phyloP scores from a whole-genome alignment of 805 yeast species.

The Candida qinlingensis region DNA sequence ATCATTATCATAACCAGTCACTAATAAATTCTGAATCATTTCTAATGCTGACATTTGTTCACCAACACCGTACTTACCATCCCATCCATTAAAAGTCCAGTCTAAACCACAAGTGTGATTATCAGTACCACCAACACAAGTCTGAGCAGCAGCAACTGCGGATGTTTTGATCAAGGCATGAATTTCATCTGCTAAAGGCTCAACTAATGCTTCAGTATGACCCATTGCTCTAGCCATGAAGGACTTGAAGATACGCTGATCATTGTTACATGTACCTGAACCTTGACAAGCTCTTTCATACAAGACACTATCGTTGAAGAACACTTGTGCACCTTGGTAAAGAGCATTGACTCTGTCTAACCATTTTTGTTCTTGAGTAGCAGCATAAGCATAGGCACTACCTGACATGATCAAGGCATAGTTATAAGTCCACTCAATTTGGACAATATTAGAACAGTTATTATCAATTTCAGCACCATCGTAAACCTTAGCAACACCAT shows the following conservation, averaged over 20 bases:
- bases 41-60: constrained; percentile 77
- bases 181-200: constrained; percentile 43
- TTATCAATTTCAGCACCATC: constrained; percentile 54
- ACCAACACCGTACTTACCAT: constrained; percentile 65
- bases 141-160: constrained; percentile 62
- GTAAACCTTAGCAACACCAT: constrained; percentile 34
- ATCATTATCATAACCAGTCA: constrained; percentile 30
- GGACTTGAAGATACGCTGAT: constrained; percentile 74
- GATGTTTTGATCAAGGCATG: constrained; percentile 38
- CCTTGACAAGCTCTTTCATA: constrained; percentile 58
- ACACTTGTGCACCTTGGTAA: constrained; percentile 40
- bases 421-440: constrained; percentile 61
- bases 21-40: constrained; percentile 45
- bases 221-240: constrained; percentile 61
- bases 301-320: constrained; percentile 48
- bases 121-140: constrained; percentile 72
- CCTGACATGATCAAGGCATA: constrained; percentile 67
- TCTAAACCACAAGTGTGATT: constrained; percentile 70
- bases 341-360: constrained; percentile 39
- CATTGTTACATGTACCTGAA: constrained; percentile 52
- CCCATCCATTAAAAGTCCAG: constrained; percentile 59
- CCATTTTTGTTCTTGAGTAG: constrained; percentile 50
- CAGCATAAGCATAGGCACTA: constrained; percentile 62
- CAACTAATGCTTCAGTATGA: constrained; percentile 45
- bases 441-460: constrained; percentile 46